These are phyloP conservation scores for Beauveria sp. DNA, from an alignment of 2,329 filamentous ascomycete species.

Conservation along the genomic window DNA sequence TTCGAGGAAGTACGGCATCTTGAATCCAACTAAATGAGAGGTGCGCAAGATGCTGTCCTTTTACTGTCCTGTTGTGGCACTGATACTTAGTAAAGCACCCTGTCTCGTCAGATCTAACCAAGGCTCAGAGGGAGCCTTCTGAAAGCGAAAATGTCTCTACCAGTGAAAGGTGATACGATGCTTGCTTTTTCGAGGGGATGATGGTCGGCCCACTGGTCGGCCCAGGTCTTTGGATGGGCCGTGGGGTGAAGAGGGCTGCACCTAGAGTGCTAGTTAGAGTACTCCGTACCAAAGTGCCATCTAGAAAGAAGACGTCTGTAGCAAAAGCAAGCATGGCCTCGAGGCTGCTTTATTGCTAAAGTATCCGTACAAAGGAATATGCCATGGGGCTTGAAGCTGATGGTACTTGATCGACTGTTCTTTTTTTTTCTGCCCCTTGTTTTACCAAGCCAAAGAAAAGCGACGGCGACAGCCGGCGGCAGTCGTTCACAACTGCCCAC, in stretches of 20 bases:
- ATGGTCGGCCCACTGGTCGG: not conserved
- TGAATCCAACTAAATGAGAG: not conserved
- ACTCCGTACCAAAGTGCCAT: not conserved
- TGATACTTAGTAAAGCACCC: not conserved
- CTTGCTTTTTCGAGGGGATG: constrained; percentile 10
- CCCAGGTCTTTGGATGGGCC: not conserved
- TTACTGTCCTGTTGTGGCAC: not conserved
- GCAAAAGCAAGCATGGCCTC: constrained; percentile 1
- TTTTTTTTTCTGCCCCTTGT: not conserved
- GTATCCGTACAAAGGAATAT: constrained; percentile 1
- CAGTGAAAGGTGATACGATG: not conserved
- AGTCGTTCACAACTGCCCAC: not conserved
- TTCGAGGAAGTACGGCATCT: not conserved
- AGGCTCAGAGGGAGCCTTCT: not conserved
- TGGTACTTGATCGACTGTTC: not conserved
- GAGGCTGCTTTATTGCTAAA: not conserved
- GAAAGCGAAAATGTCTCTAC: not conserved
- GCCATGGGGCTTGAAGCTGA: not conserved
- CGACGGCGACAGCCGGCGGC: not conserved
- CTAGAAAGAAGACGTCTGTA: not conserved
- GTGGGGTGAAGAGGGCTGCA: not conserved
- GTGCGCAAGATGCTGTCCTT: not conserved
- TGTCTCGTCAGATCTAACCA: not conserved
- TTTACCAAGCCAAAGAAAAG: not conserved
- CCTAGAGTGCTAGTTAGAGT: not conserved